Evolutionary conservation across 2,329 filamentous ascomycete species (phyloP), one percentile per base, ranked within the genome.

Genomic region (Diaporthe sp.): DNA sequence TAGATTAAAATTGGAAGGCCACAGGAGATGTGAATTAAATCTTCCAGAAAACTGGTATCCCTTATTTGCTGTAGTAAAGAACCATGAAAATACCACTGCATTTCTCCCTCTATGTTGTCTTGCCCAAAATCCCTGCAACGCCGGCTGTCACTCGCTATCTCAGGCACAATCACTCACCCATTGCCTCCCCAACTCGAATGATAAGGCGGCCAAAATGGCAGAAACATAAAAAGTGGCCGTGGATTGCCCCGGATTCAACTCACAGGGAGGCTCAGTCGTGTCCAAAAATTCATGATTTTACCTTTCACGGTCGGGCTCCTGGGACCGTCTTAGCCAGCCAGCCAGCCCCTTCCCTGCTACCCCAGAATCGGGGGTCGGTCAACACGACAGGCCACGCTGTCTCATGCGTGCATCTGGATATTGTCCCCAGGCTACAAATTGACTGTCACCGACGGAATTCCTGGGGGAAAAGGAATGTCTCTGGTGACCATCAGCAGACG

Each of bases 291-390:
- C 8, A 38, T 4, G 3, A 28, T 6, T 22, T 22, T 35, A 17
- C 8, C 45, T 30, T 1, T 17, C 35, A 22, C 33, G n/a, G 40
- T n/a, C 47, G 33, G 64, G 28, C 25, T 38, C 15, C 64, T 40
- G 30, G 47, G 5, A 50, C 13, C 33, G 45, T 52, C 30, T 22
- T 12, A 22, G 47, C 64, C 64, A 19, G 25, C 47, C 64, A 40
- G 33, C 64, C 47, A 38, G 33, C 64, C 64, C n/a, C 47, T 68
- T 68, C 64, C 64, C 64, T 68, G 64, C 33, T 68, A 68, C 64
- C 64, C 64, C 47, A 54, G 64, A 54, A 68, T 68, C 64, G 64
- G 64, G 64, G 64, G 64, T 40, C 64, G 15, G n/a, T 68, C 47
- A 1, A 40, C 64, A 40, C 61, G 28, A 54, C 47, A 22, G 64